Conservation (phyloP, 352 stramenopile species). For the Pythium phragmitis region DNA sequence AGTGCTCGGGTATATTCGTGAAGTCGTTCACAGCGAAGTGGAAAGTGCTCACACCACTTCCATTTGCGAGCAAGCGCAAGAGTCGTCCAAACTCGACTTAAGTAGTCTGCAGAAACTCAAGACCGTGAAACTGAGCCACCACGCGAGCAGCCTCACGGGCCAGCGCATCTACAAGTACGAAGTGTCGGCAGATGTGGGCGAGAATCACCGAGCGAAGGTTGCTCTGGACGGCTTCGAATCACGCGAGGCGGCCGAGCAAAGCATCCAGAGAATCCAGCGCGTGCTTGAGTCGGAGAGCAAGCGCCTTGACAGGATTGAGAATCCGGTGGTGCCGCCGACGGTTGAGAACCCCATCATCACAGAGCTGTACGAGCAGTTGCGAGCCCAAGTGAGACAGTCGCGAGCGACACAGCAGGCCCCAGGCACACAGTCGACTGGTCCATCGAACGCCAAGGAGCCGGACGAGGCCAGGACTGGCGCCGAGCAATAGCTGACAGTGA, state of each 20-base stretch:
- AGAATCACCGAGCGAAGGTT: conserved; percentile 18
- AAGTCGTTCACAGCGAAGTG: conserved; percentile 10
- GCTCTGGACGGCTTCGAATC: conserved; percentile 23
- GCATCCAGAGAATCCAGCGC: conserved; percentile 10
- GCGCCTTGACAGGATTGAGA: conserved; percentile 6
- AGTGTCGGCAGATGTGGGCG: conserved; percentile 12
- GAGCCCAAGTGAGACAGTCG: conserved; percentile 19
- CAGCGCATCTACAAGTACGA: conserved; percentile 22
- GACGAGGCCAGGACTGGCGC: neutral
- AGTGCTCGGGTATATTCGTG: conserved; percentile 2
- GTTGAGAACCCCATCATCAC: conserved; percentile 21
- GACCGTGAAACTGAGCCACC: conserved; percentile 15
- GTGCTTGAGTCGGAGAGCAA: conserved; percentile 3
- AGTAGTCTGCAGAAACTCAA: conserved; percentile 5
- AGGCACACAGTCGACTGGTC: neutral
- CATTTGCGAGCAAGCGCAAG: neutral
- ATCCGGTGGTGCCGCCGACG: conserved; percentile 10
- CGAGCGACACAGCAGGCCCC: neutral
- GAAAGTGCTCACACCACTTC: neutral
- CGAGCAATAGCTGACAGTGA: conserved; percentile 1
- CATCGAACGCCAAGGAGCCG: neutral
- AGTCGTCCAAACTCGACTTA: neutral
- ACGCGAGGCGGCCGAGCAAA: conserved; percentile 1
- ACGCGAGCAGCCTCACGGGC: conserved; percentile 19
- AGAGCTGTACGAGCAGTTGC: conserved; percentile 25